Evolutionary conservation across 805 yeast species (phyloP), one percentile per base, ranked within the genome.

Genomic region (Isabelozyma heimii): DNA sequence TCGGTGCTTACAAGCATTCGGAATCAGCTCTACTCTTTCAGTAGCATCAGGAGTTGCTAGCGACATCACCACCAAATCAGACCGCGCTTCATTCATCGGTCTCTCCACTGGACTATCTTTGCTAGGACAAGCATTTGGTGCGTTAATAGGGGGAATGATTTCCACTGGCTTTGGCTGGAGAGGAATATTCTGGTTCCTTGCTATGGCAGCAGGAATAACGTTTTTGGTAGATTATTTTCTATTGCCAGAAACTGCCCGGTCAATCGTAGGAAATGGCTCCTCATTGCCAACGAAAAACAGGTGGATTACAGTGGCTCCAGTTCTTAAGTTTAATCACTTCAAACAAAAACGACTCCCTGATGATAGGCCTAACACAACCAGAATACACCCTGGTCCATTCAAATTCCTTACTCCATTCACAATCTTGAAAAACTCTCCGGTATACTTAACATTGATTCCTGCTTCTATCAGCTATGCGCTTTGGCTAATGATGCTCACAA

Each of bases 81-180:
- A 83, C 47, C 73, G 96, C 52, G 96, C 94, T 8, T 74, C 80
- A 3, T 77, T 75, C 50, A 78, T 83, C 44, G 92, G 92, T 0
- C 54, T 83, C 16, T 77, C 79, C 0, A 62, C 80, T 12, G 91
- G 94, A 0, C 67, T 83, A 26, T 77, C 83, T 10, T 73, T 85
- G 37, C 54, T 85, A 8, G 95, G 94, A 2, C 86, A 84, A 56
- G 89, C 87, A 1, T 74, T 89, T 52, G 91, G 94, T 13, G 90
- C 94, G 0, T 69, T 90, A 15, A 66, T 89, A 17, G 60, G 87
- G 73, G 72, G 81, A 3, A 76, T 79, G 16, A 42, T 67, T 15
- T 56, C 60, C 3, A 40, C 59, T 16, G 44, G 59, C 13, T 67
- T 61, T 56, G 58, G 56, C 14, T 89, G 96, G 96, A 73, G 90